phyloP scores from a whole-genome alignment of 2,329 filamentous ascomycete genomes.

The Talaromyces funiculosus region DNA sequence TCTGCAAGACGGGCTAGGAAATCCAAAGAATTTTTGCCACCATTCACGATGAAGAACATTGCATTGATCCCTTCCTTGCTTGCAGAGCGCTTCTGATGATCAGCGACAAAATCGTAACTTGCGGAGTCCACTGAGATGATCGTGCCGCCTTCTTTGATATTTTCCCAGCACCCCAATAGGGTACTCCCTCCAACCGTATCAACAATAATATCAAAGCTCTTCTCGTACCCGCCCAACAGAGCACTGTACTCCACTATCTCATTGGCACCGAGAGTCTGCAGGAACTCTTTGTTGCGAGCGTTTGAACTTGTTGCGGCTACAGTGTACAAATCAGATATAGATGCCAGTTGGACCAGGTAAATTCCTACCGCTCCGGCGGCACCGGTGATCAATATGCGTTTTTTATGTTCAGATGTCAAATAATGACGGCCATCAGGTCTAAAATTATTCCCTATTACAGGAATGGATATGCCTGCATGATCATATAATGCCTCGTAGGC shows the following conservation, averaged over 20 bases:
- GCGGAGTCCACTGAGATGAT: constrained; percentile 26
- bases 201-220: constrained; percentile 22
- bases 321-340: constrained; percentile 24
- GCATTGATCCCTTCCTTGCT: constrained; percentile 18
- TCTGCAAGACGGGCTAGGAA: constrained; percentile 13
- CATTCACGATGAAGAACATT: constrained; percentile 22
- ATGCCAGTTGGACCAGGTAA: constrained; percentile 36
- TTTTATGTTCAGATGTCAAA: constrained; percentile 18
- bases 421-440: background rate
- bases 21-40: constrained; percentile 16
- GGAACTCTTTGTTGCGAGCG: constrained; percentile 29
- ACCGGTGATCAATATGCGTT: constrained; percentile 10
- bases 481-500: constrained; percentile 30
- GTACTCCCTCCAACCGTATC: constrained; percentile 25
- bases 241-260: constrained; percentile 34
- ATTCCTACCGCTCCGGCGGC: constrained; percentile 34
- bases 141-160: constrained; percentile 16
- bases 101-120: constrained; percentile 24
- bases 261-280: constrained; percentile 32
- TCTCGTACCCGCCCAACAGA: constrained; percentile 5
- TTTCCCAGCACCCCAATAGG: constrained; percentile 20
- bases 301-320: constrained; percentile 34
- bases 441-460: background rate
- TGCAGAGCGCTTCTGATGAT: constrained; percentile 19
- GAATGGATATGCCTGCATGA: constrained; percentile 18